These are phyloP conservation scores for Umbelopsis isabellina DNA, from an alignment of 192 early-diverging fungal species.

Conservation along the genomic window DNA sequence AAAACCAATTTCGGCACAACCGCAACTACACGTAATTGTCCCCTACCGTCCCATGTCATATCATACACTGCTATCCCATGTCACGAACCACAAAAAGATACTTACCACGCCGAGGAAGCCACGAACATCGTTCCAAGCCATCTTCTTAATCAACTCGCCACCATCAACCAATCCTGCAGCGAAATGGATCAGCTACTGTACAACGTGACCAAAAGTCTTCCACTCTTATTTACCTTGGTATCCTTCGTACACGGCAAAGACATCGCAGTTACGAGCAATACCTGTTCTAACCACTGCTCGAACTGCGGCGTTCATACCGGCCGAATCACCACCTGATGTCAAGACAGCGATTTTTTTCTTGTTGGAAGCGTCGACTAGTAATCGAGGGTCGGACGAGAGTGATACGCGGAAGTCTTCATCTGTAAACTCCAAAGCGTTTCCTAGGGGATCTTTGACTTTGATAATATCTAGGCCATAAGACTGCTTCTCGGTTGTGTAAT, in stretches of 20 bases:
- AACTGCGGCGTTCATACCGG: slow-evolving; percentile 98
- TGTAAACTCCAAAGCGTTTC: slow-evolving; percentile 21
- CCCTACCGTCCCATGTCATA: not conserved
- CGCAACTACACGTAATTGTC: not conserved
- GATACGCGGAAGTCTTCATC: slow-evolving; percentile 9
- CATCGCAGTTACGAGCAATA: slow-evolving; percentile 78
- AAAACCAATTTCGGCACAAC: not conserved
- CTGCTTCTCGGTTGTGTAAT: slow-evolving; percentile 3
- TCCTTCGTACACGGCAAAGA: slow-evolving; percentile 93
- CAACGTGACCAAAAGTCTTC: slow-evolving; percentile 6
- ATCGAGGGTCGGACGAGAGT: slow-evolving; percentile 5
- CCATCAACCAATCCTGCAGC: slow-evolving; percentile 86
- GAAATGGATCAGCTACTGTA: slow-evolving; percentile 22
- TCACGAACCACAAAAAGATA: not conserved
- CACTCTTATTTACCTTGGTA: slow-evolving; percentile 73
- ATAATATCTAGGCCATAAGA: slow-evolving; percentile 4
- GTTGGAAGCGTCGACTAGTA: slow-evolving; percentile 3
- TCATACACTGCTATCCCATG: not conserved
- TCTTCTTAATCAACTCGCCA: slow-evolving; percentile 79
- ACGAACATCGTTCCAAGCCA: slow-evolving; percentile 91
- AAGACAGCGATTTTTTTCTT: slow-evolving; percentile 89
- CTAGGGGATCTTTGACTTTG: slow-evolving; percentile 11
- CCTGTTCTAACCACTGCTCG: slow-evolving; percentile 88
- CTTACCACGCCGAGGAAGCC: slow-evolving; percentile 76
- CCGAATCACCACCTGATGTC: slow-evolving; percentile 93